phyloP scores from a whole-genome alignment of 1,284 basidiomycete species.

The Ceratobasidium sp. region DNA sequence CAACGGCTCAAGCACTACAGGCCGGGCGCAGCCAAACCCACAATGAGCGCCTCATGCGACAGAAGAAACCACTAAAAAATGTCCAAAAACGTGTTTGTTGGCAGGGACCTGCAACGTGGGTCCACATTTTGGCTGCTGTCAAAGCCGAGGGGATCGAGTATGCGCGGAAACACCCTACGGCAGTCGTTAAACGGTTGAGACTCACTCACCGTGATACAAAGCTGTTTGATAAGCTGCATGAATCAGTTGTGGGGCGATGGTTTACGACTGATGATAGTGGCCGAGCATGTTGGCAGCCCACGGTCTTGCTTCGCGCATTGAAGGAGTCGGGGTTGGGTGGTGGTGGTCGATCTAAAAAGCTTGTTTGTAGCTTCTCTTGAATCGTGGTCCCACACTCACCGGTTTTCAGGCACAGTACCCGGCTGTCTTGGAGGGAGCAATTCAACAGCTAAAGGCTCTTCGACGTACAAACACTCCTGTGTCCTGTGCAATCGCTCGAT shows the following conservation, averaged over 20 bases:
- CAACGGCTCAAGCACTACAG: neutral
- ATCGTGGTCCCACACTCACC: neutral
- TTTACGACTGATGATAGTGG: neutral
- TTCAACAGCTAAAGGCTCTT: neutral
- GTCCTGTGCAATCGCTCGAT: neutral
- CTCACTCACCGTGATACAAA: neutral
- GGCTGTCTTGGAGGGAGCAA: neutral
- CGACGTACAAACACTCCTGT: neutral
- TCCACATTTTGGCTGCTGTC: constrained; percentile 20
- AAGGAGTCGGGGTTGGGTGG: constrained; percentile 12
- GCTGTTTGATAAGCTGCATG: constrained; percentile 2
- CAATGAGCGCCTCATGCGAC: neutral
- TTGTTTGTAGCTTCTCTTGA: neutral
- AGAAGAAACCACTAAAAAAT: neutral
- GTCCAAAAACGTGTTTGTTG: constrained; percentile 2
- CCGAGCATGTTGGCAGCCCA: neutral
- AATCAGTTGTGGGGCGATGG: neutral
- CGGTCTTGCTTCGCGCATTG: neutral
- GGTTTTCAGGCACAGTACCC: neutral
- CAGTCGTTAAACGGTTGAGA: neutral
- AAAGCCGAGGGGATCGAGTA: constrained; percentile 1
- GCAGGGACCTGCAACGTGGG: neutral
- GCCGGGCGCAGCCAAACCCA: neutral
- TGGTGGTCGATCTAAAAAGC: constrained; percentile 2
- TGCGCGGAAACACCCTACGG: neutral